Base-by-base conservation (phyloP, 306 rosid genomes). In the Quercus variabilis region DNA sequence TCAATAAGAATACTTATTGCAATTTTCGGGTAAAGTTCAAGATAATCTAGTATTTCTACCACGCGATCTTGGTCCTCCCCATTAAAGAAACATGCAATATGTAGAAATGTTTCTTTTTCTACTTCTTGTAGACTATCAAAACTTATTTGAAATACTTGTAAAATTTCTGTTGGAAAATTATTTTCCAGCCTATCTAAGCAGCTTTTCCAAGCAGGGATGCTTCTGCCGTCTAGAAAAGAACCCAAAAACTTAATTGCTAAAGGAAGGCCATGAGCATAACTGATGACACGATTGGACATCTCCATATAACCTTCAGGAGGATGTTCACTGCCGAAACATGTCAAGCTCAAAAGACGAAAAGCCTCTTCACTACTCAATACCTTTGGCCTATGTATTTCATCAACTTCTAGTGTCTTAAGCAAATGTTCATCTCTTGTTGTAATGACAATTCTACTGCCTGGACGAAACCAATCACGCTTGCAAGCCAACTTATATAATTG, bases 391-490 rank as follows among this genome's bases (percentile, higher is more conserved):
- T 77, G 80, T 25, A 80, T 20, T 20, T 68, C 74, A 35, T 69
- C 8, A 19, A 3, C 79, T 57, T 18, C 57, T 51, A 18, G 10
- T 52, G 76, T 67, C 74, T 49, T 49, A 1, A 84, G 76, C 74
- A 77, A 56, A 13, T 80, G 78, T 60, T 23, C 15, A 71, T 80
- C 46, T 80, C 87, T 73, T 5, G 83, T 77, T 54, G 88, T 85
- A 43, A 81, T 68, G 14, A 85, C 78, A 74, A 85, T 65, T 79
- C 83, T 71, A 41, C 86, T 83, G 3, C 81, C 83, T 13, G 67
- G 55, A 25, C 83, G 81, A 71, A 83, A 83, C 73, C 80, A 75
- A 59, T 78, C 80, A 71, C 71, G 73, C 31, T 60, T 62, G 38
- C 83, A 83, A 52, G 59, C 74, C 26, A 83, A 71, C 55, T 25